Conservation (phyloP, 495 filamentous ascomycete genomes). For the Melanomma pulvis-pyrius region DNA sequence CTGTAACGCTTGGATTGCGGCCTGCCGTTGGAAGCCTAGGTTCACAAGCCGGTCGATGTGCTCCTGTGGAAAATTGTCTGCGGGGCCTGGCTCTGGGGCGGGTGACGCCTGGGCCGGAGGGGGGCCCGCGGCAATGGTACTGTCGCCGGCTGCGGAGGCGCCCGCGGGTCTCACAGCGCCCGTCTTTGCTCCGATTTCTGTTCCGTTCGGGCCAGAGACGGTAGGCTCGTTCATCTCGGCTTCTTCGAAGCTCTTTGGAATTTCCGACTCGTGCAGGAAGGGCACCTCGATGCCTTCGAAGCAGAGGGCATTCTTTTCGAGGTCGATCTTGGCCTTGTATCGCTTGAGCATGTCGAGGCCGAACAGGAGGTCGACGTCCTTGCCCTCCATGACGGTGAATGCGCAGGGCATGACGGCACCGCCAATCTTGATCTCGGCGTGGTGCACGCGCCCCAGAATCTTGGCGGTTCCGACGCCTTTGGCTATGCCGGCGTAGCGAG, state of each 20-base stretch:
- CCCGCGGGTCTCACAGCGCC: conserved; percentile 72
- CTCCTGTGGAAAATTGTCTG: conserved; percentile 54
- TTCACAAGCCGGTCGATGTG: conserved; percentile 71
- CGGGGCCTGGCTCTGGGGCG: neutral
- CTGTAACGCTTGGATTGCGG: conserved; percentile 75
- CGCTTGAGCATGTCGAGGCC: conserved; percentile 96
- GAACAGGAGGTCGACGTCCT: conserved; percentile 91
- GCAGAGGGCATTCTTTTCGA: conserved; percentile 73
- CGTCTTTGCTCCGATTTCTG: conserved; percentile 79
- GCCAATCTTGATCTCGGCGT: conserved; percentile 91
- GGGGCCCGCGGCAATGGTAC: conserved; percentile 36
- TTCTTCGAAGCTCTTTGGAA: conserved; percentile 77
- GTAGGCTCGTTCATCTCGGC: conserved; percentile 77
- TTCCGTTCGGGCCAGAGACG: conserved; percentile 82
- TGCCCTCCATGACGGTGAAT: conserved; percentile 99
- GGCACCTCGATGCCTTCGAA: conserved; percentile 83
- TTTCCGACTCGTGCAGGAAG: conserved; percentile 91
- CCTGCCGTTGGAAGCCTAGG: conserved; percentile 73
- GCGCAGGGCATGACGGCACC: conserved; percentile 84
- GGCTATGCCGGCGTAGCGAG: conserved; percentile 86
- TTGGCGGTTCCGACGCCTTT: conserved; percentile 90
- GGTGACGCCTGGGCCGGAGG: conserved; percentile 26
- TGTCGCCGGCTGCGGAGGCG: conserved; percentile 51
- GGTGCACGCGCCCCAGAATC: conserved; percentile 93
- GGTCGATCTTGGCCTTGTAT: conserved; percentile 89